A percentile compares a stretch with the other conserved stretches of the same genome.
phyloP scores from a whole-genome alignment of 306 rosid species.

The Mimosa bimucronata region DNA sequence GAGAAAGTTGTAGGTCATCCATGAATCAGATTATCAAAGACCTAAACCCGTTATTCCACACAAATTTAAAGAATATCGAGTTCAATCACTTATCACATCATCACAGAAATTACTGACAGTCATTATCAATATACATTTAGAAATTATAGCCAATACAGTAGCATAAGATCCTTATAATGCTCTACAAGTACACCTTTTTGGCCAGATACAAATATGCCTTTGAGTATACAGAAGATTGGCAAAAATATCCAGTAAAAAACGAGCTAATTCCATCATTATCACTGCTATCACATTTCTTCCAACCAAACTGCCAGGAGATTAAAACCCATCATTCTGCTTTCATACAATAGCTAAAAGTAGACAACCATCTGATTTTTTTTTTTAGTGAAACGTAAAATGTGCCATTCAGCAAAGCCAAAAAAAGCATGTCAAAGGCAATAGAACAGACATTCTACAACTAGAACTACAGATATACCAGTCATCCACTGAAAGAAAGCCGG shows the following conservation, averaged over 20 bases:
- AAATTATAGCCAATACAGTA: constrained; percentile 2
- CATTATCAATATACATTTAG: neutral
- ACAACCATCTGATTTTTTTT: neutral
- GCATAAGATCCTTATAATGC: neutral
- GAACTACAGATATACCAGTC: constrained; percentile 70
- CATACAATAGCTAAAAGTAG: neutral
- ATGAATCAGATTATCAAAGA: constrained; percentile 35
- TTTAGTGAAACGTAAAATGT: neutral
- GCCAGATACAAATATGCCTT: neutral
- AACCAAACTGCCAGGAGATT: neutral
- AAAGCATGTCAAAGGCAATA: neutral
- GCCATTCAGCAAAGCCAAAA: neutral
- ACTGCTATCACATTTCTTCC: neutral
- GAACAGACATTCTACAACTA: constrained; percentile 15
- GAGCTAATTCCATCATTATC: neutral
- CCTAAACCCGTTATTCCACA: constrained; percentile 26
- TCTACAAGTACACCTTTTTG: neutral
- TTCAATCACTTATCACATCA: constrained; percentile 23
- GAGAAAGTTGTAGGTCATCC: neutral
- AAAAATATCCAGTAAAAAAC: constrained; percentile 13
- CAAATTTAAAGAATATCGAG: constrained; percentile 1
- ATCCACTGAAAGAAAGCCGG: constrained; percentile 88
- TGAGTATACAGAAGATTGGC: constrained; percentile 3
- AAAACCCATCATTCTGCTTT: neutral
- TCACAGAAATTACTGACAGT: constrained; percentile 12